Evolutionary conservation across 176 grass and related monocot species (phyloP).

Genomic region (Puya raimondii): DNA sequence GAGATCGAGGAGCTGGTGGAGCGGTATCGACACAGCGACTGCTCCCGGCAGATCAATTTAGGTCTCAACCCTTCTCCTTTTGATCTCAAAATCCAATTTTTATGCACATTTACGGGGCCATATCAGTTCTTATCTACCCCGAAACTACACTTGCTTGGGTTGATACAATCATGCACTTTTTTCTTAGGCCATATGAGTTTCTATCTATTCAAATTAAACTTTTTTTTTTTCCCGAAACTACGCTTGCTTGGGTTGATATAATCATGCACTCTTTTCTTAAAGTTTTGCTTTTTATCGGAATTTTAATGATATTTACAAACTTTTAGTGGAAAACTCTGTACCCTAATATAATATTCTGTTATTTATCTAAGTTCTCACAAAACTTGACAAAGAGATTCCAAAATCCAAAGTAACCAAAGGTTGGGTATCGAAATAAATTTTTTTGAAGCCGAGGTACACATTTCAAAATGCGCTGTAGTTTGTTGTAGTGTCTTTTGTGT

Average conservation of each 20-base stretch:
- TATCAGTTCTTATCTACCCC: not conserved
- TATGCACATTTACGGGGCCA: not conserved
- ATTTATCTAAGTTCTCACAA: no score
- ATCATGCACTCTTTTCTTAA: not conserved
- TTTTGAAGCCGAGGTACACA: no score
- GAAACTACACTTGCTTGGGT: not conserved
- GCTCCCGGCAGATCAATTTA: slow-evolving; percentile 58
- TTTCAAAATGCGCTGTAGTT: not conserved
- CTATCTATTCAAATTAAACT: not conserved
- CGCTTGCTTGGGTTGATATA: not conserved
- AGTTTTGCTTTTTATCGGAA: no score
- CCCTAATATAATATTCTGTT: no score
- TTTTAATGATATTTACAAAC: no score
- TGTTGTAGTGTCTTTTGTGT: no score
- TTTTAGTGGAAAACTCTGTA: no score
- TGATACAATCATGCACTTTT: not conserved
- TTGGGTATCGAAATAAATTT: no score
- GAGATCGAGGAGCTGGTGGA: slow-evolving; percentile 44
- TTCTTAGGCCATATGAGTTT: not conserved
- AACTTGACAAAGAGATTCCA: no score
- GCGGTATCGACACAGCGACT: slow-evolving; percentile 48
- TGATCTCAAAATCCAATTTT: not conserved
- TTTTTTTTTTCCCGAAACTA: not conserved
- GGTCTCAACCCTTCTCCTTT: slow-evolving; percentile 21
- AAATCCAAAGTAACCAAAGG: no score